phyloP scores from a whole-genome alignment of 2,329 filamentous ascomycete species.

The Hypoxylon sp. region DNA sequence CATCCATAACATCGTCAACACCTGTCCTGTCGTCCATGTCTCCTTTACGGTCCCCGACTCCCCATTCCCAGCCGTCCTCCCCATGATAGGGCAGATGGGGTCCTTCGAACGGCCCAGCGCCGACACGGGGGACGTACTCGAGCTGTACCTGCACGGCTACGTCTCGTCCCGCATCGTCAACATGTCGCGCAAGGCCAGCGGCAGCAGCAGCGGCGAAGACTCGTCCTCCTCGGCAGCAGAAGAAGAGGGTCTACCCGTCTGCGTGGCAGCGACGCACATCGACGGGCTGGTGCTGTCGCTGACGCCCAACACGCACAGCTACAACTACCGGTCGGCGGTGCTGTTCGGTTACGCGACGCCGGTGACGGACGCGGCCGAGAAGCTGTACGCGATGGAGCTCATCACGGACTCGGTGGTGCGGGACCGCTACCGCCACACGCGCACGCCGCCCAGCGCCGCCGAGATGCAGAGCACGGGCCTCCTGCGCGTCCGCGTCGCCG shows the following conservation, averaged over 20 bases:
- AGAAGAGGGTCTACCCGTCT: slow-evolving; percentile 70
- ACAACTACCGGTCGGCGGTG: slow-evolving; percentile 84
- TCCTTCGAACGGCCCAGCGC: slow-evolving; percentile 71
- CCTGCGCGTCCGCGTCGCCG: slow-evolving; percentile 71
- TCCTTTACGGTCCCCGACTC: slow-evolving; percentile 72
- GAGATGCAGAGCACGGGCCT: slow-evolving; percentile 81
- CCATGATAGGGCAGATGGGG: slow-evolving; percentile 87
- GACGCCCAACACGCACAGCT: slow-evolving; percentile 81
- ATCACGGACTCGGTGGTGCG: slow-evolving; percentile 79
- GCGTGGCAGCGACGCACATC: slow-evolving; percentile 74
- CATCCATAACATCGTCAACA: slow-evolving; percentile 80
- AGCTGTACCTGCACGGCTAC: slow-evolving; percentile 86
- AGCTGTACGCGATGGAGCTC: slow-evolving; percentile 77
- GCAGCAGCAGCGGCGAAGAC: slow-evolving; percentile 5
- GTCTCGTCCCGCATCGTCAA: slow-evolving; percentile 81
- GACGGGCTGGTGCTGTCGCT: slow-evolving; percentile 83
- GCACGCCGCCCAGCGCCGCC: slow-evolving; percentile 73
- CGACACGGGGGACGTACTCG: slow-evolving; percentile 68
- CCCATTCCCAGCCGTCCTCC: slow-evolving; percentile 78
- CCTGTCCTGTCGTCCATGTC: slow-evolving; percentile 77
- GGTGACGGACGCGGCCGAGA: slow-evolving; percentile 73
- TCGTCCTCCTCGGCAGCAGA: slow-evolving; percentile 22
- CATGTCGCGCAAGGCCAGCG: slow-evolving; percentile 53
- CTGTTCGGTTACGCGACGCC: slow-evolving; percentile 77
- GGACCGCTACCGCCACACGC: slow-evolving; percentile 71